phyloP scores from a whole-genome alignment of 1,284 basidiomycete genomes.

The Schizophyllum commune region DNA sequence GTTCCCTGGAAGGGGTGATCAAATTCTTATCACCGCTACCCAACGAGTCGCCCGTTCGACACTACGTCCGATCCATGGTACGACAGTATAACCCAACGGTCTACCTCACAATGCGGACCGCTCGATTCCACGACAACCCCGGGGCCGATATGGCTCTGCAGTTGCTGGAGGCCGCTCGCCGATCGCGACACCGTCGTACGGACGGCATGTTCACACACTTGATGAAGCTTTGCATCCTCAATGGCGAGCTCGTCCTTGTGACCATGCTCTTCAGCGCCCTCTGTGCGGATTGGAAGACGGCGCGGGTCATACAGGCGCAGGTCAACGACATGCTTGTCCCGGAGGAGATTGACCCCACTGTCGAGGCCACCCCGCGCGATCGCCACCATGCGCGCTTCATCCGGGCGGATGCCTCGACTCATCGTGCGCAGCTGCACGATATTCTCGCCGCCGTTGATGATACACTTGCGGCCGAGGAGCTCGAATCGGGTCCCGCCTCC shows the following conservation, averaged over 20 bases:
- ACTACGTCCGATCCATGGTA: conserved; percentile 2
- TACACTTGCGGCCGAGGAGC: conserved; percentile 13
- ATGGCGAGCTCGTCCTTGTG: conserved; percentile 69
- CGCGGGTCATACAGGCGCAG: neutral
- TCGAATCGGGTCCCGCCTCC: conserved; percentile 12
- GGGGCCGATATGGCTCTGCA: conserved; percentile 42
- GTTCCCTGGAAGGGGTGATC: conserved; percentile 42
- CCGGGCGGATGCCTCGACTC: conserved; percentile 4
- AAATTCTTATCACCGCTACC: conserved; percentile 16
- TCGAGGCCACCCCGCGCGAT: conserved; percentile 14
- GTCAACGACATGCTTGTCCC: conserved; percentile 12
- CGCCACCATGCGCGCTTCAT: conserved; percentile 3
- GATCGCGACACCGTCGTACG: conserved; percentile 45
- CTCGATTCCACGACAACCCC: conserved; percentile 19
- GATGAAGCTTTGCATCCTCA: conserved; percentile 57
- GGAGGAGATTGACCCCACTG: conserved; percentile 12
- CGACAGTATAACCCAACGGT: conserved; percentile 6
- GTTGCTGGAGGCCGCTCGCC: conserved; percentile 46
- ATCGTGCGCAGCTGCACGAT: conserved; percentile 6
- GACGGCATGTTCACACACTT: conserved; percentile 52
- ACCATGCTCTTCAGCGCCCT: conserved; percentile 60
- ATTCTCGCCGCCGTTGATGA: conserved; percentile 9
- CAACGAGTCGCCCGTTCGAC: neutral
- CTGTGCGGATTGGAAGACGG: conserved; percentile 52
- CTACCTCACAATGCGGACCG: neutral